Evolutionary conservation across 805 yeast genomes (phyloP), one percentile per base, ranked within the genome.

Genomic region (Myxozyma mucilagina): DNA sequence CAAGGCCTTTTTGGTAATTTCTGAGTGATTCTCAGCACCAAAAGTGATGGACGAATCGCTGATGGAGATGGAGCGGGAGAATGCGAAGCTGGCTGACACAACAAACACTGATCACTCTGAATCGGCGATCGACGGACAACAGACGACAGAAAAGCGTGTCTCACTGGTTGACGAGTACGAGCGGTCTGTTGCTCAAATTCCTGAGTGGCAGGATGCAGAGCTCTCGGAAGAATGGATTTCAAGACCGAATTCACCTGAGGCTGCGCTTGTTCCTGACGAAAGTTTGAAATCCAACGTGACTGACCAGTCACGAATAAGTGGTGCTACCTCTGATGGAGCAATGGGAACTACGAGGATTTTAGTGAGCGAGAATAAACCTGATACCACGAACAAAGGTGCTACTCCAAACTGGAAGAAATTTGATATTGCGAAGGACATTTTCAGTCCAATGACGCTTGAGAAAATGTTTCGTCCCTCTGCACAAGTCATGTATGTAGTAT

Each of bases 221-320:
- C 59, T 63, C 3, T 63, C 67, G 7, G 66, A 63, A 39, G 67
- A 63, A 20, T 63, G 67, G 67, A 57, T 63, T 14, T 60, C 67
- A 0, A 57, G 53, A 38, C 67, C 67, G 7, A 56, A 45, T 39
- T 60, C 65, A 18, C 65, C 65, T 29, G 56, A 36, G 10, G 18
- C 36, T 20, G 32, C 32, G 43, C 42, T 20, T 38, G 43, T 20
- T 7, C n/a, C 14, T 3, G 47, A 6, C 38, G 54, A 50, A 11
- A 50, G 54, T 9, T 10, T 39, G 14, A 57, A 45, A 41, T 38
- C 49, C 9, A 36, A 24, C 11, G 53, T n/a, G 29, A 42, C 35
- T 10, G 41, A 29, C 10, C 44, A 58, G 20, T 51, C 59, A 48
- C 41, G 32, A 2, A n/a, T 32, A 9, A 45, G 54, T 29, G 32